Evolutionary conservation across 805 yeast species (phyloP).

Genomic region (Saccharomycopsis guyanensis): DNA sequence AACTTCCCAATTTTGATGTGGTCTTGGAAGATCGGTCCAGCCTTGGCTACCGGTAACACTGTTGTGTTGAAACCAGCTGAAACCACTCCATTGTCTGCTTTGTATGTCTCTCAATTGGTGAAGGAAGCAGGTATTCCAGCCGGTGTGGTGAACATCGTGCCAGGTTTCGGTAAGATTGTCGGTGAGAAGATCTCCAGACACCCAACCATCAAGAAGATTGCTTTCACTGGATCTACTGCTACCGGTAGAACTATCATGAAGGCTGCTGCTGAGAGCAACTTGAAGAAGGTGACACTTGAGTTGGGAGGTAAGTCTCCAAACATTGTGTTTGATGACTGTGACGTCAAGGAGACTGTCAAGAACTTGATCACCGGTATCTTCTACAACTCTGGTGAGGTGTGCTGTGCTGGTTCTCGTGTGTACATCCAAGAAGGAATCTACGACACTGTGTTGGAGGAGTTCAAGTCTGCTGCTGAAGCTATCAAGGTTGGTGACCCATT

Average conservation of each 20-base stretch:
- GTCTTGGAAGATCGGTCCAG: constrained; percentile 93
- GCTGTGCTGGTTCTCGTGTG: constrained; percentile 91
- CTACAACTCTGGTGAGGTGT: constrained; percentile 93
- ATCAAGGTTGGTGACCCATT: constrained; percentile 80
- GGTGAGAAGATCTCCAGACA: constrained; percentile 78
- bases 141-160: constrained; percentile 81
- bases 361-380: constrained; percentile 77
- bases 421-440: constrained; percentile 81
- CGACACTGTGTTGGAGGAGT: constrained; percentile 62
- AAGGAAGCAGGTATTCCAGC: constrained; percentile 85
- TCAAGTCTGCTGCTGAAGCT: constrained; percentile 44
- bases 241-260: constrained; percentile 76
- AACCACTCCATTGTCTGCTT: constrained; percentile 84
- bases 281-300: constrained; percentile 89
- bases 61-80: constrained; percentile 87
- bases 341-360: constrained; percentile 66
- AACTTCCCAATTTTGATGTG: constrained; percentile 92
- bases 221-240: constrained; percentile 96
- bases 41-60: constrained; percentile 84
- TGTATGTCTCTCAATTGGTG: constrained; percentile 60
- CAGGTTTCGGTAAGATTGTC: constrained; percentile 80
- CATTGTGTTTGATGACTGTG: constrained; percentile 80
- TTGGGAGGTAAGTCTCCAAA: constrained; percentile 96
- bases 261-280: constrained; percentile 68
- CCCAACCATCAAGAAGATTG: constrained; percentile 78